Conservation (phyloP, 179 eudicot species). For the Silene noctiflora region DNA sequence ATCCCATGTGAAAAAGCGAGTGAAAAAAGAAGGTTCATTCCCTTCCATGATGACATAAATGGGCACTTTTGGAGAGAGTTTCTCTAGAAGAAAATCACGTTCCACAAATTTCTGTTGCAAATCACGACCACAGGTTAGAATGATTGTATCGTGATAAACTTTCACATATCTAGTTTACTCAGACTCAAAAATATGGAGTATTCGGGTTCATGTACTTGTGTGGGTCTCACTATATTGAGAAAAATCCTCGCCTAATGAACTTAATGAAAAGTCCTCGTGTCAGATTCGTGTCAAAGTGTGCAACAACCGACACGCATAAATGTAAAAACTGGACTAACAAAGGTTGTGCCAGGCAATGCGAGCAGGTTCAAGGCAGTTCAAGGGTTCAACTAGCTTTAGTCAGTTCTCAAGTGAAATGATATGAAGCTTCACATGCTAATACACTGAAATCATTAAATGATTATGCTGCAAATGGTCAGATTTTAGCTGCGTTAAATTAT, state of each 20-base stretch:
- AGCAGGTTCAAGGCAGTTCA: too few species aligned
- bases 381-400: background rate
- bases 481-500: too few species aligned
- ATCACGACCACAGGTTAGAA: conserved; percentile 18
- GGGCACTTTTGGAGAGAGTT: conserved; percentile 66
- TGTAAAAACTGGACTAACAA: too few species aligned
- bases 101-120: conserved; percentile 79
- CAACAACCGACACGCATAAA: too few species aligned
- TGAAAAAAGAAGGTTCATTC: conserved; percentile 84
- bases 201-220: too few species aligned
- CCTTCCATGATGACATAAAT: conserved; percentile 78
- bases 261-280: too few species aligned
- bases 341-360: too few species aligned
- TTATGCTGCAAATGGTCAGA: background rate
- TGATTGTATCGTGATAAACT: background rate
- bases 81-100: conserved; percentile 71
- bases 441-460: background rate
- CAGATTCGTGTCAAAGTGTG: too few species aligned
- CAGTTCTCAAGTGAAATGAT: background rate
- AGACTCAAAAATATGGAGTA: too few species aligned
- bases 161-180: too few species aligned
- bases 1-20: conserved; percentile 93
- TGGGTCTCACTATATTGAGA: too few species aligned
- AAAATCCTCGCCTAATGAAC: too few species aligned
- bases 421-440: background rate